phyloP scores from a whole-genome alignment of 106 monocot genomes.

The Dendrobium catenatum region DNA sequence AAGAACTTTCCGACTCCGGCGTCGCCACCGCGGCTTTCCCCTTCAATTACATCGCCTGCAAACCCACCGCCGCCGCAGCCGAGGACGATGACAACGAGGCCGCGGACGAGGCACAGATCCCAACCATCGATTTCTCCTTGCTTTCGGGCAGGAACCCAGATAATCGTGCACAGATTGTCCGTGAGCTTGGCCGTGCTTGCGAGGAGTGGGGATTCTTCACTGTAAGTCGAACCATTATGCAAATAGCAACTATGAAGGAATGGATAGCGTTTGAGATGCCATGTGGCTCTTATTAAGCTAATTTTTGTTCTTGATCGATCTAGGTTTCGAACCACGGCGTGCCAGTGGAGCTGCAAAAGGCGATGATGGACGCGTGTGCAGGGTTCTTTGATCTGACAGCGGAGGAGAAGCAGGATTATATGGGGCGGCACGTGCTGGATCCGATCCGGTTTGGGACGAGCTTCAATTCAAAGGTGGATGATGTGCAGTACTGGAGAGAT shows the following conservation, averaged over 20 bases:
- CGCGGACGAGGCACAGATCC: constrained; percentile 28
- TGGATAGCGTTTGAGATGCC: neutral
- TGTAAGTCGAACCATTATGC: constrained; percentile 17
- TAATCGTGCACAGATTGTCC: constrained; percentile 24
- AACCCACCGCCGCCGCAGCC: neutral
- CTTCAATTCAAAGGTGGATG: constrained; percentile 56
- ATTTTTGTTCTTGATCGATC: neutral
- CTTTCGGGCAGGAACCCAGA: constrained; percentile 24
- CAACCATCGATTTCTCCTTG: constrained; percentile 47
- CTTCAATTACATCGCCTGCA: neutral
- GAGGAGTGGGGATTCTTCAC: constrained; percentile 83
- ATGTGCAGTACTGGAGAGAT: constrained; percentile 54
- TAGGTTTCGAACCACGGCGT: constrained; percentile 49
- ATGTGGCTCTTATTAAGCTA: neutral
- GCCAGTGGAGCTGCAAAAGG: constrained; percentile 13
- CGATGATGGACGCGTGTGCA: constrained; percentile 4
- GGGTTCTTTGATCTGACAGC: constrained; percentile 29
- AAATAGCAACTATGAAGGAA: neutral
- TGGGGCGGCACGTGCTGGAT: constrained; percentile 29
- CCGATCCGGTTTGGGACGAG: constrained; percentile 64
- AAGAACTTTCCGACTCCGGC: constrained; percentile 1
- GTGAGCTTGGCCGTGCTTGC: constrained; percentile 37
- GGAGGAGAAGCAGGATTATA: constrained; percentile 50
- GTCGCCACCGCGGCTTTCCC: neutral
- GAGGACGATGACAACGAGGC: neutral